Evolutionary conservation across 805 yeast species (phyloP).

Genomic region (Lachancea sp.): DNA sequence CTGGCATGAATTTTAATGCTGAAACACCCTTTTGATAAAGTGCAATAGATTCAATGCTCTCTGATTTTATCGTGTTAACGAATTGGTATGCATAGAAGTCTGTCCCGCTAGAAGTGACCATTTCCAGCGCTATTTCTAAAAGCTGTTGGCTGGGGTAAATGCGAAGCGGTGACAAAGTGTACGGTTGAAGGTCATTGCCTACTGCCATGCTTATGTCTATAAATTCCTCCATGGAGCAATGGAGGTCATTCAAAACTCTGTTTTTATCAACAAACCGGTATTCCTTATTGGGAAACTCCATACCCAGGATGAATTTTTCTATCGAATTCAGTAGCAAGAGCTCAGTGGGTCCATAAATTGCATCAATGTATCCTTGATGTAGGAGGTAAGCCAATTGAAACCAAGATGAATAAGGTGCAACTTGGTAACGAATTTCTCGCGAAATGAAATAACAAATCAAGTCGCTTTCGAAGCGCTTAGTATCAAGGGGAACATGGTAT

Average conservation of each 20-base stretch:
- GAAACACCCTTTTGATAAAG: slow-evolving; percentile 63
- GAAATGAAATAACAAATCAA: slow-evolving; percentile 52
- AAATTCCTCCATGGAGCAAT: slow-evolving; percentile 57
- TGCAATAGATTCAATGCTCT: slow-evolving; percentile 35
- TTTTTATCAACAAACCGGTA: slow-evolving; percentile 60
- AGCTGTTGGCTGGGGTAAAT: slow-evolving; percentile 27
- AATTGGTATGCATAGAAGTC: slow-evolving; percentile 43
- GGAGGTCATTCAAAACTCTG: slow-evolving; percentile 54
- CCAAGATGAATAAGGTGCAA: slow-evolving; percentile 80
- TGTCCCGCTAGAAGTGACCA: slow-evolving; percentile 38
- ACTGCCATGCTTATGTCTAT: slow-evolving; percentile 69
- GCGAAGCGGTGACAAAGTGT: slow-evolving; percentile 46
- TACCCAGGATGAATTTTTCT: slow-evolving; percentile 64
- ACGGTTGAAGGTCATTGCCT: slow-evolving; percentile 72
- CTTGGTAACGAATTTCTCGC: slow-evolving; percentile 54
- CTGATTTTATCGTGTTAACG: slow-evolving; percentile 34
- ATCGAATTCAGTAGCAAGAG: slow-evolving; percentile 52
- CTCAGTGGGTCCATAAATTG: slow-evolving; percentile 82
- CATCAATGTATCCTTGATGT: slow-evolving; percentile 53
- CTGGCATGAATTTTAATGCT: slow-evolving; percentile 65
- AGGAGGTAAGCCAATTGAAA: slow-evolving; percentile 71
- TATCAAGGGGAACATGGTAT: slow-evolving; percentile 43
- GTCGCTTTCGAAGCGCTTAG: slow-evolving; percentile 47
- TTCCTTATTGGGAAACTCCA: slow-evolving; percentile 60
- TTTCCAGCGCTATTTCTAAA: slow-evolving; percentile 36